phyloP scores from a whole-genome alignment of 208 protist genomes.

The Trypanosoma cruzi region DNA sequence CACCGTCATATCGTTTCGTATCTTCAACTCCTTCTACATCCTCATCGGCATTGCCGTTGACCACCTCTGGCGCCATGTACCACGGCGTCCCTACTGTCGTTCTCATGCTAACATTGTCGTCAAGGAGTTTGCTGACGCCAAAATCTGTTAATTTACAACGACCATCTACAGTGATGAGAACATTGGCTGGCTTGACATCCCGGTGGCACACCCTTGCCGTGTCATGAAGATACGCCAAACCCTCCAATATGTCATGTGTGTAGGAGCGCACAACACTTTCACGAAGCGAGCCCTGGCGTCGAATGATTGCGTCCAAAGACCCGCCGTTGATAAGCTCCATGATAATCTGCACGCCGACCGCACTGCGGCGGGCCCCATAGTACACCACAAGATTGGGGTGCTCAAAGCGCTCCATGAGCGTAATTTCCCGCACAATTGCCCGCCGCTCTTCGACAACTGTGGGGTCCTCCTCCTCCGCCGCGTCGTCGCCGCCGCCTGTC shows the following conservation, averaged over 20 bases:
- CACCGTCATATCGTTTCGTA: not conserved
- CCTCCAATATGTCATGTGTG: conserved; percentile 72
- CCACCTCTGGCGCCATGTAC: conserved; percentile 94
- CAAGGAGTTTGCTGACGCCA: conserved; percentile 72
- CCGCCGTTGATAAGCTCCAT: conserved; percentile 92
- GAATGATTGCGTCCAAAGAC: conserved; percentile 74
- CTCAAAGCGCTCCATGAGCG: conserved; percentile 67
- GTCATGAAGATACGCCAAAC: conserved; percentile 84
- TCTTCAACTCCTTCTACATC: conserved; percentile 33
- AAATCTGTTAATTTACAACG: conserved; percentile 91
- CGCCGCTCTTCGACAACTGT: conserved; percentile 25
- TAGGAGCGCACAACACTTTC: conserved; percentile 82
- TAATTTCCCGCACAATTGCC: conserved; percentile 71
- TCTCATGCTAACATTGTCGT: conserved; percentile 44
- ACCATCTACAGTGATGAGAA: conserved; percentile 86
- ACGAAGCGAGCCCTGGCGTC: conserved; percentile 52
- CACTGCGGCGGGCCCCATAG: conserved; percentile 71
- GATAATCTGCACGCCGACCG: conserved; percentile 76
- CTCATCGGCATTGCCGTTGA: conserved; percentile 53
- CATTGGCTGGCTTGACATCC: conserved; percentile 92
- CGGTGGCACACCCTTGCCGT: conserved; percentile 83
- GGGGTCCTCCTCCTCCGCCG: conserved; percentile 12
- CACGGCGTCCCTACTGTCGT: conserved; percentile 89
- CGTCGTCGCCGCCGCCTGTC: not conserved
- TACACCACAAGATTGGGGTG: conserved; percentile 86